Percentiles rank a stretch among this genome's conserved stretches.
These are phyloP conservation scores for Microcyclospora pomicola DNA, from an alignment of 2,329 filamentous ascomycete genomes.

Conservation along the genomic window DNA sequence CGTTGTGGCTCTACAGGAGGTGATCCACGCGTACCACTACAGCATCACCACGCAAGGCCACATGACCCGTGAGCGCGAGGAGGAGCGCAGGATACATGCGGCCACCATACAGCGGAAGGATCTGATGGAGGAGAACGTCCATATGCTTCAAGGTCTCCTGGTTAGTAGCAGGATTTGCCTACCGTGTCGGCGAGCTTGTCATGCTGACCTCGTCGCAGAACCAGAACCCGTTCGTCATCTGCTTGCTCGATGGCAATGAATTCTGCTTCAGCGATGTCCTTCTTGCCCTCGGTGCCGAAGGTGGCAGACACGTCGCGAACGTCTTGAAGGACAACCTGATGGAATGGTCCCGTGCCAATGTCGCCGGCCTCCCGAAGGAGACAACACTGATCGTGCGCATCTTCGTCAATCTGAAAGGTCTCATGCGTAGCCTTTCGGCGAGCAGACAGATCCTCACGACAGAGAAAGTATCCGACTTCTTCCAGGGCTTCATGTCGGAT, in stretches of 20 bases:
- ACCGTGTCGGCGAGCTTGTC: background rate
- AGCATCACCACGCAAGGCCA: constrained; percentile 20
- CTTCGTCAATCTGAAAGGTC: constrained; percentile 32
- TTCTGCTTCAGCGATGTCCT: constrained; percentile 29
- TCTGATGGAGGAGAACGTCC: constrained; percentile 1
- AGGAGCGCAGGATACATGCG: constrained; percentile 10
- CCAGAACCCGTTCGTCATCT: constrained; percentile 44
- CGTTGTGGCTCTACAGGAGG: constrained; percentile 20
- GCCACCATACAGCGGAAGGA: constrained; percentile 1
- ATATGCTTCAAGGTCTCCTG: constrained; percentile 5
- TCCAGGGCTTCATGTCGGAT: constrained; percentile 39
- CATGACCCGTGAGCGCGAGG: constrained; percentile 15
- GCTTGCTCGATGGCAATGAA: constrained; percentile 49
- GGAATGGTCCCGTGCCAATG: constrained; percentile 24
- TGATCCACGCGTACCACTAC: constrained; percentile 27
- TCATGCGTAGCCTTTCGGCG: constrained; percentile 19
- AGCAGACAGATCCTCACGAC: constrained; percentile 6
- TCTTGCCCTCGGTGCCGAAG: constrained; percentile 29
- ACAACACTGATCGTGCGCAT: constrained; percentile 33
- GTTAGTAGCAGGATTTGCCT: constrained; percentile 1
- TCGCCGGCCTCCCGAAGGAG: constrained; percentile 22
- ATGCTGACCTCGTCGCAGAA: constrained; percentile 22
- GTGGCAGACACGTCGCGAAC: constrained; percentile 42
- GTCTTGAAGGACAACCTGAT: constrained; percentile 38
- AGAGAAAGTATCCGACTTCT: background rate